These are phyloP conservation scores for Mycena leptocephala DNA, from an alignment of 768 basidiomycete species.

Conservation along the genomic window DNA sequence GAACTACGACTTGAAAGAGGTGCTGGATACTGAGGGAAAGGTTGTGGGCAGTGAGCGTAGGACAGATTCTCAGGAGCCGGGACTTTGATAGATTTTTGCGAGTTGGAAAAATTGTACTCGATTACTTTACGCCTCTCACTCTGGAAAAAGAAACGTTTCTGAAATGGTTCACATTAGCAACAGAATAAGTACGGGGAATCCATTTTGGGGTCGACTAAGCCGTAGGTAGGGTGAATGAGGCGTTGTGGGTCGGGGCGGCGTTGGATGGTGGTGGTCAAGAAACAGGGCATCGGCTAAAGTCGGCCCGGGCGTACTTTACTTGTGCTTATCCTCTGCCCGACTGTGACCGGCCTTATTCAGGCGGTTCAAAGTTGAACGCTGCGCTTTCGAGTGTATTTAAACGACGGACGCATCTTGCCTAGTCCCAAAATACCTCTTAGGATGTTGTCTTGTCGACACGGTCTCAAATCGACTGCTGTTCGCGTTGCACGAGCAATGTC, in stretches of 20 bases:
- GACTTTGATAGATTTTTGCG: no score
- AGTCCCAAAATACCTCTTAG: background rate
- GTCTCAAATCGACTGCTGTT: conserved; percentile 40
- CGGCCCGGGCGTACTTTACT: background rate
- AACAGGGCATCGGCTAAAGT: background rate
- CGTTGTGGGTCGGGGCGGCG: background rate
- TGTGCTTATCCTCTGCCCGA: background rate
- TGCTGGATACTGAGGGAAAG: background rate
- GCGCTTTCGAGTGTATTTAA: background rate
- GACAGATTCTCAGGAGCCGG: background rate
- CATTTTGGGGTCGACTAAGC: no score
- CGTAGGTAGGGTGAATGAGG: background rate
- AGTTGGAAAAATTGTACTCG: no score
- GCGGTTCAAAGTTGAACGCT: background rate
- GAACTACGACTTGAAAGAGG: background rate
- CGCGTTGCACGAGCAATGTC: conserved; percentile 59
- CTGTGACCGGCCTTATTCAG: background rate
- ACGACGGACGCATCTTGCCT: background rate
- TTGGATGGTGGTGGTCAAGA: background rate
- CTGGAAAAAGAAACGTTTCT: no score
- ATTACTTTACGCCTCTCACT: no score
- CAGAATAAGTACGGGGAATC: no score
- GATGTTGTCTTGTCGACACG: conserved; percentile 43
- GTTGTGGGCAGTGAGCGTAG: background rate
- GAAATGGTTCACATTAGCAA: no score